Percentiles rank a stretch among this genome's conserved stretches.
These are phyloP conservation scores for Suhomyces canberraensis DNA, from an alignment of 805 yeast genomes.

Conservation along the genomic window DNA sequence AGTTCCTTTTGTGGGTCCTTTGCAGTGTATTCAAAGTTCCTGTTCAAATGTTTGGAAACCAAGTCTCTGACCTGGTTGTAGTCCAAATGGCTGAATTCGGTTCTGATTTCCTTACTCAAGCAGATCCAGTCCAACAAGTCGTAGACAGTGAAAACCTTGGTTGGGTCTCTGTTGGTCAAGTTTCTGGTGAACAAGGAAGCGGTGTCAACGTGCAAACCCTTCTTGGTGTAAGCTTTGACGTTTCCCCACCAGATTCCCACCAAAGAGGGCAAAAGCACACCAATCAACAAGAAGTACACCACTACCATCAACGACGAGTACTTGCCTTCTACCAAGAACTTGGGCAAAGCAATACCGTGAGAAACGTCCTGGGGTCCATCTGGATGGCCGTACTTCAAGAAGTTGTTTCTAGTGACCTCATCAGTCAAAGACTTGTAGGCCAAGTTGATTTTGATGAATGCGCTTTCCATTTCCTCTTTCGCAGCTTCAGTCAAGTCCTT, in stretches of 20 bases:
- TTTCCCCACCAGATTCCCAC: constrained; percentile 91
- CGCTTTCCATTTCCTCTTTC: constrained; percentile 60
- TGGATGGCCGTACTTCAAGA: constrained; percentile 88
- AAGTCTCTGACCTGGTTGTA: constrained; percentile 48
- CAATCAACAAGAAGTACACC: constrained; percentile 67
- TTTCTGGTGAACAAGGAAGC: constrained; percentile 73
- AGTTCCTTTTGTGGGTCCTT: constrained; percentile 21
- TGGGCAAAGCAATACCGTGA: constrained; percentile 95
- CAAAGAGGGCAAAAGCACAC: constrained; percentile 70
- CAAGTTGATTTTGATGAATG: constrained; percentile 76
- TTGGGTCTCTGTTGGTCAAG: constrained; percentile 71
- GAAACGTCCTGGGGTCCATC: constrained; percentile 91
- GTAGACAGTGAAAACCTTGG: constrained; percentile 56
- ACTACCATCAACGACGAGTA: constrained; percentile 63
- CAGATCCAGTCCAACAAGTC: constrained; percentile 59
- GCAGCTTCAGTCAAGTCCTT: constrained; percentile 58
- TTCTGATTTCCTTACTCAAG: constrained; percentile 60
- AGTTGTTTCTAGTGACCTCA: constrained; percentile 78
- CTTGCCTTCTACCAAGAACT: constrained; percentile 80
- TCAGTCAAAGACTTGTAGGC: constrained; percentile 96
- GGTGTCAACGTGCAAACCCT: constrained; percentile 80
- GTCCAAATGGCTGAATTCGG: constrained; percentile 39
- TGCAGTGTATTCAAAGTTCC: constrained; percentile 35
- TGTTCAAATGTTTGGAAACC: constrained; percentile 55
- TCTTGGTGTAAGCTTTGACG: constrained; percentile 74